Evolutionary conservation across 352 stramenopile genomes (phyloP).

Genomic region (Pythium grandisporangium): DNA sequence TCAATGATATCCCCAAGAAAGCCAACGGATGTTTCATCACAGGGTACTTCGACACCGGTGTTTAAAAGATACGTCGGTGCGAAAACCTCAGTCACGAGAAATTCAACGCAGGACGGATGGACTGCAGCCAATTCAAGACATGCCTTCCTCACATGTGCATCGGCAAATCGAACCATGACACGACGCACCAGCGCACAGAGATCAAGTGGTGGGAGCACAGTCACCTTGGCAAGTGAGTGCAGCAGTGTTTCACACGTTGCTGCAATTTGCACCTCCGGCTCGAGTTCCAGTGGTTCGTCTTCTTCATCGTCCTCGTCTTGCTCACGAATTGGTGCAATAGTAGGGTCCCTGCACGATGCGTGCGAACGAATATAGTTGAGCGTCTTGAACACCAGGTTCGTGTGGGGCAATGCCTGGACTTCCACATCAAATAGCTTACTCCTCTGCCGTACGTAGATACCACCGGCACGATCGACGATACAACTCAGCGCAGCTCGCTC

Average conservation of each 20-base stretch:
- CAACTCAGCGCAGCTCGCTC: not conserved
- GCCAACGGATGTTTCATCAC: too few species aligned
- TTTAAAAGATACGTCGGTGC: too few species aligned
- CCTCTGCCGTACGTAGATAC: conserved; percentile 8
- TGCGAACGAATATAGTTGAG: conserved; percentile 4
- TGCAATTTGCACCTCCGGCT: too few species aligned
- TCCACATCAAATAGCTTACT: conserved; percentile 11
- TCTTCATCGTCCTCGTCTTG: not conserved
- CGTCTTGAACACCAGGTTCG: conserved; percentile 6
- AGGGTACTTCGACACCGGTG: too few species aligned
- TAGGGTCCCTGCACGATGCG: too few species aligned
- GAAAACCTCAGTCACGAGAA: not conserved
- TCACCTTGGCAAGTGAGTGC: not conserved
- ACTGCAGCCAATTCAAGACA: not conserved
- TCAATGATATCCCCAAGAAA: too few species aligned
- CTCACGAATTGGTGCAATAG: too few species aligned
- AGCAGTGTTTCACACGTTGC: not conserved
- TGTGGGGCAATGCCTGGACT: conserved; percentile 2
- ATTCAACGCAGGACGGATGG: not conserved
- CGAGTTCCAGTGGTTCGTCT: too few species aligned
- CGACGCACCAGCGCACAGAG: not conserved
- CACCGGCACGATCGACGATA: conserved; percentile 3
- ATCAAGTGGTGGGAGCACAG: not conserved
- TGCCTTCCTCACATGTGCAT: not conserved
- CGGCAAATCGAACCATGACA: not conserved